phyloP scores from a whole-genome alignment of 306 rosid species.

The Mucuna pruriens region DNA sequence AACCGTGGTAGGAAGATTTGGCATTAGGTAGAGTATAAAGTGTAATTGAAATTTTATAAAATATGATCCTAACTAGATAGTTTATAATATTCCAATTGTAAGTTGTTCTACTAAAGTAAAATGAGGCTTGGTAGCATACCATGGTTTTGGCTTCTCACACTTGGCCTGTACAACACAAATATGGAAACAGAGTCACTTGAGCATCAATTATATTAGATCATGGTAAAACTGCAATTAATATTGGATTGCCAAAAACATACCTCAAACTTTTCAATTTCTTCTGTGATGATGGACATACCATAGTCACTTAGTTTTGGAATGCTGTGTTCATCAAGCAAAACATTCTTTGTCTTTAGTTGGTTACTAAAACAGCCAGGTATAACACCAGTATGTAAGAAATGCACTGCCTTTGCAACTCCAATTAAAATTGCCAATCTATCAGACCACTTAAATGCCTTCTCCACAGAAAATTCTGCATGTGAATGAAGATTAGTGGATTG shows the following conservation, averaged over 20 bases:
- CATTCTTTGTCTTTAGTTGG: conserved; percentile 62
- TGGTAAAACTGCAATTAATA: conserved; percentile 1
- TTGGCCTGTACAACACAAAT: conserved; percentile 57
- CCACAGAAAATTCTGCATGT: conserved; percentile 62
- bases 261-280: conserved; percentile 62
- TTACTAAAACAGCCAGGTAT: conserved; percentile 80
- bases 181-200: conserved; percentile 28
- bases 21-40: background rate
- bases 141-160: conserved; percentile 59
- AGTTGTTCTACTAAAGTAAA: background rate
- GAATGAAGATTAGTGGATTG: conserved; percentile 36
- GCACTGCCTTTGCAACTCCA: conserved; percentile 85
- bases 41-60: background rate
- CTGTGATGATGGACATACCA: conserved; percentile 65
- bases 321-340: conserved; percentile 74
- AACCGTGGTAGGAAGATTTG: background rate
- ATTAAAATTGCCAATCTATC: conserved; percentile 74
- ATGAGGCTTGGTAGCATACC: conserved; percentile 47
- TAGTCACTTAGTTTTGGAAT: conserved; percentile 82
- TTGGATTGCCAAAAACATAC: conserved; percentile 39
- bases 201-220: background rate
- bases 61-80: background rate
- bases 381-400: conserved; percentile 83
- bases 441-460: conserved; percentile 74
- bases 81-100: background rate